A percentile compares a stretch with the other conserved stretches of the same genome.
Evolutionary conservation across 495 filamentous ascomycete species (phyloP).

Genomic region (Neurospora tetraspora): DNA sequence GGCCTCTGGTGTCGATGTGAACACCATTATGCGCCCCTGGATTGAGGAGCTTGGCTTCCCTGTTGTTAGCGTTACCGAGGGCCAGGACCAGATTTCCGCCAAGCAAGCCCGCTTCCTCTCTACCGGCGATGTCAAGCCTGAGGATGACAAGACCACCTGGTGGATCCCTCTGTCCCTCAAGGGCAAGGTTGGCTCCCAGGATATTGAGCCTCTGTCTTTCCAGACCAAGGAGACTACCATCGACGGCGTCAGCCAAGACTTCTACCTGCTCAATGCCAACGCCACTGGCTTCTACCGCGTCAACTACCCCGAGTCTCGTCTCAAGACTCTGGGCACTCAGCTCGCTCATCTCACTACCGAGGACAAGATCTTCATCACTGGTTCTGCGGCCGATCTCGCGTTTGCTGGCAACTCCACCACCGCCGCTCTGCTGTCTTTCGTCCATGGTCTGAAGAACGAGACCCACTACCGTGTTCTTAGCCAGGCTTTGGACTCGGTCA

Average conservation of each 20-base stretch:
- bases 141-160: constrained; percentile 88
- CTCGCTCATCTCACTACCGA: constrained; percentile 63
- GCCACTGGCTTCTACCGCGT: constrained; percentile 88
- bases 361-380: constrained; percentile 85
- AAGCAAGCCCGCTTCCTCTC: constrained; percentile 82
- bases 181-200: constrained; percentile 43
- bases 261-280: constrained; percentile 87
- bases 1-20: constrained; percentile 81
- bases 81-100: constrained; percentile 58
- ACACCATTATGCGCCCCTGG: constrained; percentile 82
- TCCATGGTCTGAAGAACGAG: constrained; percentile 76
- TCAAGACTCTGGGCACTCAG: constrained; percentile 67
- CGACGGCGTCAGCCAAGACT: constrained; percentile 60
- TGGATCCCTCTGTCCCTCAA: constrained; percentile 85
- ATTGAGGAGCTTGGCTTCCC: constrained; percentile 92
- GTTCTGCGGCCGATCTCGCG: constrained; percentile 85
- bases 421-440: constrained; percentile 63
- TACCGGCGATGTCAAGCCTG: constrained; percentile 72
- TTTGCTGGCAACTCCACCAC: constrained; percentile 77
- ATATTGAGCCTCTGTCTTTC: constrained; percentile 47
- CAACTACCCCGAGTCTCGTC: constrained; percentile 72
- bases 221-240: constrained; percentile 66
- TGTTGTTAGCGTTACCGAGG: constrained; percentile 74
- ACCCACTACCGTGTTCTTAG: constrained; percentile 80
- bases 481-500: constrained; percentile 63